Conservation (phyloP, 2,329 filamentous ascomycete genomes). For the Dactylonectria estremocensis region DNA sequence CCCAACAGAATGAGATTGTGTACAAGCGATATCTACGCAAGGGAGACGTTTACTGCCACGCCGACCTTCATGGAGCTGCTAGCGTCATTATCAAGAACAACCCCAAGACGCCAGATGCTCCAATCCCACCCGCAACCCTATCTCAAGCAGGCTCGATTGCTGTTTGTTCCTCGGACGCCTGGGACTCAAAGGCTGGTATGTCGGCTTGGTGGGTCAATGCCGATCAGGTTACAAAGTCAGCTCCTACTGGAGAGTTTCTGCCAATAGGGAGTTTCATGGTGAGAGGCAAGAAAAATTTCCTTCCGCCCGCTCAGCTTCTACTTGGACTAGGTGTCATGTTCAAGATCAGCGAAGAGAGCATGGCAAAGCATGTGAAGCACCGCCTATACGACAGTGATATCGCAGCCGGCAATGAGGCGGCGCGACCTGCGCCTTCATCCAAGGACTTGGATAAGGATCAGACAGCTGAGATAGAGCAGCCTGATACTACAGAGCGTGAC, state of each 20-base stretch:
- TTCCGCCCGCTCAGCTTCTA: conserved; percentile 89
- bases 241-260: conserved; percentile 84
- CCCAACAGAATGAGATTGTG: conserved; percentile 91
- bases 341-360: conserved; percentile 89
- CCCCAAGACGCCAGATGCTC: conserved; percentile 81
- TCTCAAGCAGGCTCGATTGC: conserved; percentile 90
- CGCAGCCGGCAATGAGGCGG: conserved; percentile 34
- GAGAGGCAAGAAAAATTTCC: conserved; percentile 88
- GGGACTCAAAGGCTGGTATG: conserved; percentile 98
- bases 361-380: conserved; percentile 84
- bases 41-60: conserved; percentile 93
- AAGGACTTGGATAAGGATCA: conserved; percentile 46
- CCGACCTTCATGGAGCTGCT: conserved; percentile 87
- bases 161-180: conserved; percentile 89
- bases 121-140: conserved; percentile 91
- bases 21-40: conserved; percentile 89
- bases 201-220: conserved; percentile 95
- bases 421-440: conserved; percentile 37
- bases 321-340: conserved; percentile 92
- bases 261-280: conserved; percentile 85
- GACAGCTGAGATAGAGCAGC: conserved; percentile 41
- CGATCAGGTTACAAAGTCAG: conserved; percentile 91
- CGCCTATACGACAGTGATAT: conserved; percentile 51
- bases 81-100: conserved; percentile 95
- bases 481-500: conserved; percentile 48